A percentile compares a stretch with the other conserved stretches of the same genome.
Conservation (phyloP, 192 early-diverging fungal species). For the Coemansia sp. region DNA sequence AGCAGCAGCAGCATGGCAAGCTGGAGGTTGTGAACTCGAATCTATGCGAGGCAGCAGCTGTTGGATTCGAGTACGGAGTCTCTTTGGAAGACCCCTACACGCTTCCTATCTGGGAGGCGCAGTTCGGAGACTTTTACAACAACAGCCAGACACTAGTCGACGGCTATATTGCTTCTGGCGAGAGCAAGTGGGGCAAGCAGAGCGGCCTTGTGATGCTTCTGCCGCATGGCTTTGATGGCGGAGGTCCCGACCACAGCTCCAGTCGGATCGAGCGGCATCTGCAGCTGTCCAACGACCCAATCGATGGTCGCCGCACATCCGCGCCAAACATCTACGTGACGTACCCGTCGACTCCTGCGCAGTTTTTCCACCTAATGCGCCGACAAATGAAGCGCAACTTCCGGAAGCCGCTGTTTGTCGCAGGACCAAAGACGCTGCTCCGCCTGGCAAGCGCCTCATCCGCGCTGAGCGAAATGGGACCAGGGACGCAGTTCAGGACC, state of each 20-base stretch:
- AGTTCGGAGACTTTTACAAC: constrained; percentile 99
- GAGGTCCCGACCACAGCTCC: constrained; percentile 92
- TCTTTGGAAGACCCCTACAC: constrained; percentile 84
- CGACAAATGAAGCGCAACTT: constrained; percentile 87
- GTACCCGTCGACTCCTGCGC: constrained; percentile 89
- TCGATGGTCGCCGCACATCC: constrained; percentile 50
- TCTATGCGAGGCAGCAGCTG: constrained; percentile 88
- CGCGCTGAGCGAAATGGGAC: constrained; percentile 77
- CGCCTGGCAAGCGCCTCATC: constrained; percentile 70
- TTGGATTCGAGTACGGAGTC: constrained; percentile 95
- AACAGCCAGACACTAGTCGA: constrained; percentile 95
- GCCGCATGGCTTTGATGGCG: constrained; percentile 95
- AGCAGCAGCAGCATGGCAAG: constrained; percentile 36
- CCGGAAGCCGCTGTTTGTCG: constrained; percentile 91
- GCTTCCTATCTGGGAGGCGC: constrained; percentile 97
- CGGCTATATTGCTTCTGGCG: constrained; percentile 82
- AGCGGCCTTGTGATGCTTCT: constrained; percentile 88
- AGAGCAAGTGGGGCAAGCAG: constrained; percentile 94
- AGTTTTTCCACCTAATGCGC: constrained; percentile 93
- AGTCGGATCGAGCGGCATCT: constrained; percentile 90
- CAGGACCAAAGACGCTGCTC: constrained; percentile 71
- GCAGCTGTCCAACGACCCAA: constrained; percentile 81
- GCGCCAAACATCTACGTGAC: constrained; percentile 92
- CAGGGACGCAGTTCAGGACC: constrained; percentile 82
- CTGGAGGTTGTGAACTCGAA: constrained; percentile 89